Percentiles rank a stretch among this genome's conserved stretches.
Conservation (phyloP, 257 asterid species). For the Thymus quinquecostatus region DNA sequence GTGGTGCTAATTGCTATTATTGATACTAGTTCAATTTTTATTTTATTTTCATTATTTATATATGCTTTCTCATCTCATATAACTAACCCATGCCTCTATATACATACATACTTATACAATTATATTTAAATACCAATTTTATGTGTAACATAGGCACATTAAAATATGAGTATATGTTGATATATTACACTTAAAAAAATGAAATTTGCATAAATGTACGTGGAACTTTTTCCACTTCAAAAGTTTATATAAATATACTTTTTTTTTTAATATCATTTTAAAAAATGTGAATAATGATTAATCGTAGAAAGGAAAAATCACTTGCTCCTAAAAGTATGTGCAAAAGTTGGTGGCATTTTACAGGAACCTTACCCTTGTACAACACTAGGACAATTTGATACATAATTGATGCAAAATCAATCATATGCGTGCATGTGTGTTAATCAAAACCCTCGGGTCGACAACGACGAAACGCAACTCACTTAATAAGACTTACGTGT, state of each 20-base stretch:
- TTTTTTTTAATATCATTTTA: too few relatives aligned
- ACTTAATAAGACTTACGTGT: too few relatives aligned
- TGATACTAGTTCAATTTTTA: too few relatives aligned
- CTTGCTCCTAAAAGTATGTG: constrained; percentile 26
- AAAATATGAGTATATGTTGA: not conserved
- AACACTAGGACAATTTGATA: constrained; percentile 10
- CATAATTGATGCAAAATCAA: too few relatives aligned
- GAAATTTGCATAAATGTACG: not conserved
- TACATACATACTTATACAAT: too few relatives aligned
- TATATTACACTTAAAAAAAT: not conserved
- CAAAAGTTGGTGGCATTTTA: constrained; percentile 24
- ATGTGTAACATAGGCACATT: not conserved
- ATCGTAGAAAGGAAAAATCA: not conserved
- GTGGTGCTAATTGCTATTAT: too few relatives aligned
- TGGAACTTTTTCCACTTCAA: constrained; percentile 23
- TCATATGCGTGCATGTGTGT: too few relatives aligned
- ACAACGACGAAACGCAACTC: too few relatives aligned
- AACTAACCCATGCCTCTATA: not conserved
- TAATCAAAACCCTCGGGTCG: too few relatives aligned
- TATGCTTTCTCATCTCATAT: not conserved
- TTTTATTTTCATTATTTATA: too few relatives aligned
- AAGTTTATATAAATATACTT: not conserved
- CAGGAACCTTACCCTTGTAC: constrained; percentile 24
- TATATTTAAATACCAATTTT: not conserved
- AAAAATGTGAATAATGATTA: not conserved